These are phyloP conservation scores for Blumeria hordei DNA, from an alignment of 2,329 filamentous ascomycete genomes.

Conservation along the genomic window DNA sequence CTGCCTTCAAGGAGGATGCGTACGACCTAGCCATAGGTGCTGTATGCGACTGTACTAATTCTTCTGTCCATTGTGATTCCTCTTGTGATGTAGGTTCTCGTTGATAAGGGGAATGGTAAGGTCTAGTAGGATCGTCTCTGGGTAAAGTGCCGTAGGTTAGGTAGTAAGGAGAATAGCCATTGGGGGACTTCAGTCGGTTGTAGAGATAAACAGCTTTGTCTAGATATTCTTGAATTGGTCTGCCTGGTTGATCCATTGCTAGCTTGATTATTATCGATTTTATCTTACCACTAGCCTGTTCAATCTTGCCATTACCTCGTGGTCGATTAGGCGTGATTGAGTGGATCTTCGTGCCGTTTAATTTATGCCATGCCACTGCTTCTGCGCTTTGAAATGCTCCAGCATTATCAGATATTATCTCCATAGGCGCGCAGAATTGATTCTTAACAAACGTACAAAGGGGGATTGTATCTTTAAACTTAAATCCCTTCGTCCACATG, in stretches of 20 bases:
- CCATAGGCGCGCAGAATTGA: not conserved
- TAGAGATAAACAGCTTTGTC: not conserved
- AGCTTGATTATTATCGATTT: constrained; percentile 1
- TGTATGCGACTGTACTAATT: not conserved
- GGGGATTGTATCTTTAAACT: not conserved
- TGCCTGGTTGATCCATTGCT: constrained; percentile 1
- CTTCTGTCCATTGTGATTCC: not conserved
- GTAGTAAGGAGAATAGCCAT: constrained; percentile 1
- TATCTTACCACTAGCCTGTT: not conserved
- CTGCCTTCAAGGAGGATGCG: not conserved
- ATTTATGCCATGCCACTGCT: constrained; percentile 2
- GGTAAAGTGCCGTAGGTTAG: not conserved
- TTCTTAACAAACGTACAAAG: not conserved
- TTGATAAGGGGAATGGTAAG: constrained; percentile 1
- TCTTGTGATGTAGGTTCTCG: constrained; percentile 1
- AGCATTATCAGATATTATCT: constrained; percentile 1
- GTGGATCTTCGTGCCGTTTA: not conserved
- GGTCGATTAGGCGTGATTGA: not conserved
- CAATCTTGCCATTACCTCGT: constrained; percentile 1
- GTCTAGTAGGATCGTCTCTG: not conserved
- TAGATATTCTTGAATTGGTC: constrained; percentile 1
- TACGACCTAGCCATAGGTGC: constrained; percentile 1
- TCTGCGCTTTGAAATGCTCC: constrained; percentile 2
- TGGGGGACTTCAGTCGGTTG: constrained; percentile 1
- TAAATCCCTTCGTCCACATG: constrained; percentile 1